phyloP scores from a whole-genome alignment of 176 grass and related monocot genomes.

The Leersia perrieri region DNA sequence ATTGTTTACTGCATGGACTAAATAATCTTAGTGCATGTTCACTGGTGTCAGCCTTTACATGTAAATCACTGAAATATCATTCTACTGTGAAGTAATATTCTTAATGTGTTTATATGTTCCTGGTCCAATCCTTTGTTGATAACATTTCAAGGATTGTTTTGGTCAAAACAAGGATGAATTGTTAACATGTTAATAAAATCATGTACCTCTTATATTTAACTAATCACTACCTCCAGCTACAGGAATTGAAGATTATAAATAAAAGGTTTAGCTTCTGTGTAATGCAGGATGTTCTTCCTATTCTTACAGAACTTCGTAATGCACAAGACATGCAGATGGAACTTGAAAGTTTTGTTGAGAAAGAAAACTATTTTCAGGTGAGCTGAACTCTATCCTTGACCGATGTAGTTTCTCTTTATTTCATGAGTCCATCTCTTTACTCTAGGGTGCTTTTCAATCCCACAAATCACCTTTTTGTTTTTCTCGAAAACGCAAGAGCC shows the following conservation, averaged over 20 bases:
- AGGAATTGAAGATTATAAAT: constrained; percentile 43
- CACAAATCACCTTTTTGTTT: constrained; percentile 5
- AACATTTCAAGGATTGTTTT: neutral
- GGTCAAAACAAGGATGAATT: neutral
- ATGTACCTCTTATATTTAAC: constrained; percentile 8
- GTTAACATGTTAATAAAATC: neutral
- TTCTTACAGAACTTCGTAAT: constrained; percentile 88
- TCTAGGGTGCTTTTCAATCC: neutral
- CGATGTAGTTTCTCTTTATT: constrained; percentile 5
- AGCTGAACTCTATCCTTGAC: constrained; percentile 7
- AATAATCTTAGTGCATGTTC: constrained; percentile 21
- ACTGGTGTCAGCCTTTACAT: neutral
- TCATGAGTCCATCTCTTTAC: constrained; percentile 14
- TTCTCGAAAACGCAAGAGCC: too few species aligned
- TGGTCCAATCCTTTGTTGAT: neutral
- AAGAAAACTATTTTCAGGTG: constrained; percentile 90
- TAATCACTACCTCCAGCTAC: neutral
- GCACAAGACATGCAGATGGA: constrained; percentile 92
- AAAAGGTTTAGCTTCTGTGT: constrained; percentile 49
- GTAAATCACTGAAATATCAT: constrained; percentile 21
- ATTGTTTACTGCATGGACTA: constrained; percentile 22
- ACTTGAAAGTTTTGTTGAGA: constrained; percentile 88
- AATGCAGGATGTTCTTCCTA: constrained; percentile 87
- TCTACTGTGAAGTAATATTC: neutral
- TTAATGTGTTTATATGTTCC: constrained; percentile 10